phyloP scores from a whole-genome alignment of 495 filamentous ascomycete species.

The Clavariopsis aquatica region DNA sequence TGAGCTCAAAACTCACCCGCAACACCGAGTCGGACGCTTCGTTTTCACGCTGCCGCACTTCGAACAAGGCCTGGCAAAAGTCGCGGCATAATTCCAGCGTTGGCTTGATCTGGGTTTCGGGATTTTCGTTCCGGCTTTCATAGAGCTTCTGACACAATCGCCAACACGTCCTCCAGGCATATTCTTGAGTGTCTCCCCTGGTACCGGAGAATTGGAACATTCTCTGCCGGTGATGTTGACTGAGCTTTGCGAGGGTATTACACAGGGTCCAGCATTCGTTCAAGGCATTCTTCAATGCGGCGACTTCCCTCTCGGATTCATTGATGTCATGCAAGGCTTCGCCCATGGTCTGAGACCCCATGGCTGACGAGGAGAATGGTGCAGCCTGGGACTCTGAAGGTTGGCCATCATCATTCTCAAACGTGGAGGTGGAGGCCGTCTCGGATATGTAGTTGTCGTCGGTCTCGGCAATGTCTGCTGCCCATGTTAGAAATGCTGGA shows the following conservation, averaged over 20 bases:
- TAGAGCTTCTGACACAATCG: slow-evolving; percentile 85
- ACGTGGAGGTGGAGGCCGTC: slow-evolving; percentile 5
- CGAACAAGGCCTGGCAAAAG: slow-evolving; percentile 88
- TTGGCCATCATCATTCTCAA: slow-evolving; percentile 16
- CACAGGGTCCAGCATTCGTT: slow-evolving; percentile 93
- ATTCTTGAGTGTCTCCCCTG: slow-evolving; percentile 73
- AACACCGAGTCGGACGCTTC: slow-evolving; percentile 81
- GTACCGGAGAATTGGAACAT: slow-evolving; percentile 66
- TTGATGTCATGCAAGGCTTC: slow-evolving; percentile 44
- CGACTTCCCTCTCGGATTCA: slow-evolving; percentile 65
- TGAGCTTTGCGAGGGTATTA: slow-evolving; percentile 83
- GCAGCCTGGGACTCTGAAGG: slow-evolving; percentile 1
- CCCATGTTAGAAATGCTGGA: background rate
- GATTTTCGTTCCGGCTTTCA: slow-evolving; percentile 70
- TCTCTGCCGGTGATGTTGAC: slow-evolving; percentile 77
- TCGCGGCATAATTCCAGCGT: slow-evolving; percentile 86
- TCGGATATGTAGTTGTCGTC: slow-evolving; percentile 35
- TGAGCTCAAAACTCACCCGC: slow-evolving; percentile 88
- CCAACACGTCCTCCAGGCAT: slow-evolving; percentile 92
- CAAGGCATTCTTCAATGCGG: slow-evolving; percentile 71
- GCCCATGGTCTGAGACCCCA: slow-evolving; percentile 37
- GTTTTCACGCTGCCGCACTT: slow-evolving; percentile 72
- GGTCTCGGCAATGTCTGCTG: slow-evolving; percentile 42
- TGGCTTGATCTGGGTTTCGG: slow-evolving; percentile 69
- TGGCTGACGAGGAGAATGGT: slow-evolving; percentile 21